Conservation (phyloP, 2,329 filamentous ascomycete species). For the Diaporthe aspalathi region DNA sequence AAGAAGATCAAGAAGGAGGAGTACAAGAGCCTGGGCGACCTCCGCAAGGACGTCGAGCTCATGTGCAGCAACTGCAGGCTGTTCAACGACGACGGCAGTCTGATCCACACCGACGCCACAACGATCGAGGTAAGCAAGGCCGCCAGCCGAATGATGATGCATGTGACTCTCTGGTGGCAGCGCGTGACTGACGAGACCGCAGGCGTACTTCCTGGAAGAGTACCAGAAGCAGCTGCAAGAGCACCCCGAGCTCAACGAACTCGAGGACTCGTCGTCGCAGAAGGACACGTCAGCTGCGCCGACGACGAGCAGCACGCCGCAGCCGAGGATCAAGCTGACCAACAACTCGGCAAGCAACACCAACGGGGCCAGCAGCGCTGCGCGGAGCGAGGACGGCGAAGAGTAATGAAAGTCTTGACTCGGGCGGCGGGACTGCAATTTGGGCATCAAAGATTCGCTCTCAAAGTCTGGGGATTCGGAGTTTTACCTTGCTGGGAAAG, state of each 20-base stretch:
- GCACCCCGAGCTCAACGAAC: slow-evolving; percentile 66
- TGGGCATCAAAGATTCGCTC: slow-evolving; percentile 6
- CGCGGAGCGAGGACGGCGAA: slow-evolving; percentile 38
- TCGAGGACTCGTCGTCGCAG: slow-evolving; percentile 60
- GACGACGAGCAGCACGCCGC: slow-evolving; percentile 73
- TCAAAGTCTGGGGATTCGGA: slow-evolving; percentile 27
- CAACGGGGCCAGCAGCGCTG: slow-evolving; percentile 36
- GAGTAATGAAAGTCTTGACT: slow-evolving; percentile 29
- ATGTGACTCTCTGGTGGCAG: background rate
- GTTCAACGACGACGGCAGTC: slow-evolving; percentile 95
- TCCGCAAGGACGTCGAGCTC: slow-evolving; percentile 84
- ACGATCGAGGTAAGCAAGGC: slow-evolving; percentile 80
- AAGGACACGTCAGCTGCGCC: slow-evolving; percentile 60
- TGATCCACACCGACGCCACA: slow-evolving; percentile 92
- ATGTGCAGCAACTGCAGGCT: slow-evolving; percentile 92
- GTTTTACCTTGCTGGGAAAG: slow-evolving; percentile 25
- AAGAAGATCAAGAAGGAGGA: slow-evolving; percentile 97
- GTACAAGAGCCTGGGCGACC: slow-evolving; percentile 82
- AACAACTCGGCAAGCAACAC: slow-evolving; percentile 51
- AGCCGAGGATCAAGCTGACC: slow-evolving; percentile 79
- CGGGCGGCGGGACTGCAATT: background rate
- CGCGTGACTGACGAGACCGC: slow-evolving; percentile 48
- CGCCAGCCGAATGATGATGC: background rate
- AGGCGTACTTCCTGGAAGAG: slow-evolving; percentile 69
- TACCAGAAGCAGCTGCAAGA: slow-evolving; percentile 65